phyloP scores from a whole-genome alignment of 805 yeast species.

The Vanderwaltozyma verrucispora region DNA sequence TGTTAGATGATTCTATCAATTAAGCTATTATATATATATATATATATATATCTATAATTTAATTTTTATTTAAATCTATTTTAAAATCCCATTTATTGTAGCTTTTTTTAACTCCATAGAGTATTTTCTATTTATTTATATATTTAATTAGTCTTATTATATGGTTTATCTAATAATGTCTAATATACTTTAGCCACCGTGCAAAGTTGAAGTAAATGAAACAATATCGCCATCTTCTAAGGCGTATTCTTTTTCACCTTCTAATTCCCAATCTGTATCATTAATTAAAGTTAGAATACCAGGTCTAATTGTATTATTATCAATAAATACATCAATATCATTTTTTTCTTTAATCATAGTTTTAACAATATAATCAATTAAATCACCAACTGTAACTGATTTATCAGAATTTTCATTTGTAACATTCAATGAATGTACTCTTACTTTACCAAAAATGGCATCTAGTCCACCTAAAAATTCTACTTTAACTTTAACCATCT shows the following conservation, averaged over 20 bases:
- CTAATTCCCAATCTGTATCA: slow-evolving; percentile 95
- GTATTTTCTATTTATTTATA: too few species aligned
- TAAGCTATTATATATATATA: neutral
- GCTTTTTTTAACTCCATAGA: too few species aligned
- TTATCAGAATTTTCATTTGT: slow-evolving; percentile 30
- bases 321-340: slow-evolving; percentile 66
- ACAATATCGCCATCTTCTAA: slow-evolving; percentile 67
- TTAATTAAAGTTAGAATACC: slow-evolving; percentile 87
- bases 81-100: too few species aligned
- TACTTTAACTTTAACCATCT: slow-evolving; percentile 30
- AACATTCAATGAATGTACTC: slow-evolving; percentile 41
- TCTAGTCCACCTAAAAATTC: slow-evolving; percentile 74
- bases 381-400: slow-evolving; percentile 33
- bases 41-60: neutral
- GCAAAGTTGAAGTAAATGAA: slow-evolving; percentile 86
- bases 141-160: too few species aligned
- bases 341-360: slow-evolving; percentile 49
- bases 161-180: too few species aligned
- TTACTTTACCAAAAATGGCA: slow-evolving; percentile 52
- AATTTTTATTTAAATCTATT: neutral
- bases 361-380: slow-evolving; percentile 44
- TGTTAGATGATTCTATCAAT: neutral
- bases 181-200: slow-evolving; percentile 87
- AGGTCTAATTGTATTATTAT: slow-evolving; percentile 76
- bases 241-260: slow-evolving; percentile 77